Conservation (phyloP, 257 asterid genomes). For the Leonotis leonurus region DNA sequence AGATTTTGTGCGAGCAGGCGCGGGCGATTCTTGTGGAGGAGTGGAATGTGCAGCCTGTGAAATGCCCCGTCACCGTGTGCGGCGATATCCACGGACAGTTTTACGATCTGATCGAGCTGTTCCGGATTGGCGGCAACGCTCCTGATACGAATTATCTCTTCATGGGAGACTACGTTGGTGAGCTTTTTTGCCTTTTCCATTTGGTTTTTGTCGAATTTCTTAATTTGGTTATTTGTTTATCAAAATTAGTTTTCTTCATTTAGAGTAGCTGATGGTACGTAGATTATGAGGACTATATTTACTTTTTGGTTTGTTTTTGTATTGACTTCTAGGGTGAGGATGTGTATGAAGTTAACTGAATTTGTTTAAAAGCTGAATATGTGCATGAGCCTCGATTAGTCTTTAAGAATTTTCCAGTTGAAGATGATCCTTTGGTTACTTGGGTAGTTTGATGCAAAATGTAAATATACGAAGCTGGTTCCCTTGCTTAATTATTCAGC, state of each 20-base stretch:
- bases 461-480: constrained; percentile 1
- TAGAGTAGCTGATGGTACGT: neutral
- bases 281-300: neutral
- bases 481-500: neutral
- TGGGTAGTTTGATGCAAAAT: neutral
- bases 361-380: neutral
- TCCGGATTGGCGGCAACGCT: constrained; percentile 76
- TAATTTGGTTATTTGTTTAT: neutral
- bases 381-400: neutral
- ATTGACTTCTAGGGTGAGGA: neutral
- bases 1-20: constrained; percentile 74
- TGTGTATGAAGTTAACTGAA: constrained; percentile 3
- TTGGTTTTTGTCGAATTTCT: neutral
- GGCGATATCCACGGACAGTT: constrained; percentile 92
- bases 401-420: neutral
- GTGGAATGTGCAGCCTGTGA: constrained; percentile 94
- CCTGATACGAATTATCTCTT: constrained; percentile 89
- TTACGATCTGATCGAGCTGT: constrained; percentile 85
- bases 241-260: neutral
- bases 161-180: constrained; percentile 95
- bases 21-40: constrained; percentile 81
- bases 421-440: neutral
- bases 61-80: constrained; percentile 91
- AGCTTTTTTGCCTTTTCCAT: constrained; percentile 22
- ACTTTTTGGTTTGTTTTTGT: neutral